phyloP scores from a whole-genome alignment of 2,329 filamentous ascomycete genomes.

The Diaporthe sp. region DNA sequence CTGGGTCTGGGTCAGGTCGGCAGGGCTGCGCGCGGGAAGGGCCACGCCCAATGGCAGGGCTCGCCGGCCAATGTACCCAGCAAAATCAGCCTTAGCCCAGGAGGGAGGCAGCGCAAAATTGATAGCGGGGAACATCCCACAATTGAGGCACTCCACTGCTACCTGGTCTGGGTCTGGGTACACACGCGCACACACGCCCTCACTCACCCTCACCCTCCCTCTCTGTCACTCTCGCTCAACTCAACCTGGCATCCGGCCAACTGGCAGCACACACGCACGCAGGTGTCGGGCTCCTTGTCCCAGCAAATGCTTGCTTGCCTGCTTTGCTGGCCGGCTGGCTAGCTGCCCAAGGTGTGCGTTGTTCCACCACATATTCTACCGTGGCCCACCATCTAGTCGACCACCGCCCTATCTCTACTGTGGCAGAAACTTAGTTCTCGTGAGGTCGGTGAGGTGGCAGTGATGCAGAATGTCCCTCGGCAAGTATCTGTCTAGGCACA shows the following conservation, averaged over 20 bases:
- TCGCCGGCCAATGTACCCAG: constrained; percentile 30
- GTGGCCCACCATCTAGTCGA: constrained; percentile 1
- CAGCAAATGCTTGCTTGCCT: neutral
- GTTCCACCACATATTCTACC: constrained; percentile 20
- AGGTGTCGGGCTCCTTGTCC: constrained; percentile 18
- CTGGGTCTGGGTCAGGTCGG: constrained; percentile 17
- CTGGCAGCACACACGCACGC: constrained; percentile 14
- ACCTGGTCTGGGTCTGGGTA: constrained; percentile 13
- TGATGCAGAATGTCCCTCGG: neutral
- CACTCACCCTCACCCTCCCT: neutral
- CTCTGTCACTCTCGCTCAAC: neutral
- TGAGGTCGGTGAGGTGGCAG: neutral
- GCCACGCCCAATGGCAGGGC: constrained; percentile 28
- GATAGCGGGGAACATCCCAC: constrained; percentile 37
- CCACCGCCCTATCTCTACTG: neutral
- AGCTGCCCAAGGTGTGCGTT: constrained; percentile 17
- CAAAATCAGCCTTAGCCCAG: constrained; percentile 34
- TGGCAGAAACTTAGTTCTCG: neutral
- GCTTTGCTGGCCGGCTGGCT: constrained; percentile 6
- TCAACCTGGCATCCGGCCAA: constrained; percentile 2
- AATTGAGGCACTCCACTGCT: constrained; percentile 38
- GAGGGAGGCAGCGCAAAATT: constrained; percentile 27
- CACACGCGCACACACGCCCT: constrained; percentile 16
- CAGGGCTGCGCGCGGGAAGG: constrained; percentile 24
- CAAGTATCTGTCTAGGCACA: neutral